Evolutionary conservation across 805 yeast genomes (phyloP).

Genomic region (Wickerhamomyces strasburgensis): DNA sequence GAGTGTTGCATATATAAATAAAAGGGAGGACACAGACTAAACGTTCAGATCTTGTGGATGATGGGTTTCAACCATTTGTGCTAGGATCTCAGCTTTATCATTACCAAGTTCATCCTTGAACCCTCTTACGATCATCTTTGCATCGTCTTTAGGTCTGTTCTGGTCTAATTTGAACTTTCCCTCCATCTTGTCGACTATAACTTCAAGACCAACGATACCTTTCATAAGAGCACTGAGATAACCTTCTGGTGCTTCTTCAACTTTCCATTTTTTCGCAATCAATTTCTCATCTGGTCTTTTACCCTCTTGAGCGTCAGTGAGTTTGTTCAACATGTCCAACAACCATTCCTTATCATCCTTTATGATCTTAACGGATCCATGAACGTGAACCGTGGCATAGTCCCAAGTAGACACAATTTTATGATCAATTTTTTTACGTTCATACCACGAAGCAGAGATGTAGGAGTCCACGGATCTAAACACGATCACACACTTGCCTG

Average conservation of each 20-base stretch:
- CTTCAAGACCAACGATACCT: constrained; percentile 51
- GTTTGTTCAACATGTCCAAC: constrained; percentile 35
- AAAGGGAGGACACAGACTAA: too few species aligned
- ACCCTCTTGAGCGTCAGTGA: constrained; percentile 45
- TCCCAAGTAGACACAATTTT: constrained; percentile 72
- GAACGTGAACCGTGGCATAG: constrained; percentile 50
- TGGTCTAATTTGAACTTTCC: constrained; percentile 60
- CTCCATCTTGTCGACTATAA: constrained; percentile 41
- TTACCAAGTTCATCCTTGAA: constrained; percentile 35
- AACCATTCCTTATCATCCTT: constrained; percentile 44
- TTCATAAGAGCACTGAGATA: constrained; percentile 40
- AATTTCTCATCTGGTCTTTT: constrained; percentile 27
- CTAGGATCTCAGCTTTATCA: constrained; percentile 20
- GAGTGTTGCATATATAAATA: too few species aligned
- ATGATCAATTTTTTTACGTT: constrained; percentile 49
- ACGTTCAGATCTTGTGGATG: constrained; percentile 6
- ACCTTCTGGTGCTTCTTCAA: constrained; percentile 50
- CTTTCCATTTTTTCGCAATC: constrained; percentile 41
- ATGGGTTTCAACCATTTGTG: constrained; percentile 4
- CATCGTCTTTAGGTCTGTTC: constrained; percentile 37
- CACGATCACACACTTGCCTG: constrained; percentile 38
- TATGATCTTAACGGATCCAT: constrained; percentile 44
- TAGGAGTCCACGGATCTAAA: constrained; percentile 51
- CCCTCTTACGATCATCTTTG: constrained; percentile 49
- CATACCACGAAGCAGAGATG: constrained; percentile 56